A percentile compares a stretch with the other conserved stretches of the same genome.
Conservation (phyloP, 805 yeast species). For the Kodamaea restingae region DNA sequence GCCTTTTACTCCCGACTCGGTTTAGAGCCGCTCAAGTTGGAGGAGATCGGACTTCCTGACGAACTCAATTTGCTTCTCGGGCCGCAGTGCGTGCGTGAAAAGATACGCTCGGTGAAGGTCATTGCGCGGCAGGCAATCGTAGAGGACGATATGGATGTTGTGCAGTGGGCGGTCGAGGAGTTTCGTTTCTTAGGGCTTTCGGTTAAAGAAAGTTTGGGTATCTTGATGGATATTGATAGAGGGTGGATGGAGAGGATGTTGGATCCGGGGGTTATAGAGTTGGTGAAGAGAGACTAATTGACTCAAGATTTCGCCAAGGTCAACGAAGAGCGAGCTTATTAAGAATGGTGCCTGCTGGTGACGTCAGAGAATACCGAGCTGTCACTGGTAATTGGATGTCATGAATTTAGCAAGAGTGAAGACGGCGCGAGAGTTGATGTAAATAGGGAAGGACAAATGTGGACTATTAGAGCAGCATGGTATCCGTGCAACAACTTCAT, state of each 20-base stretch:
- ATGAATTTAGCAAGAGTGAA: too few species aligned
- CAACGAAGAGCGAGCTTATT: too few species aligned
- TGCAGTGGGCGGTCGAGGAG: slow-evolving; percentile 31
- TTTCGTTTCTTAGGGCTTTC: slow-evolving; percentile 25
- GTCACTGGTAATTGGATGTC: too few species aligned
- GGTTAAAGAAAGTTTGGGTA: slow-evolving; percentile 8
- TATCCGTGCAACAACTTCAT: too few species aligned
- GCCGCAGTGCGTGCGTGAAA: slow-evolving; percentile 11
- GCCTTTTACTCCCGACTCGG: slow-evolving; percentile 13
- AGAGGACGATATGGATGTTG: slow-evolving; percentile 19
- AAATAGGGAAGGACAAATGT: too few species aligned
- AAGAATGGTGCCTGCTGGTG: too few species aligned
- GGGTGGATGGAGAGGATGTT: slow-evolving; percentile 1
- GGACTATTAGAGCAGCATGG: too few species aligned
- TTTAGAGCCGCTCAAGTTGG: slow-evolving; percentile 9
- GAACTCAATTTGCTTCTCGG: slow-evolving; percentile 15
- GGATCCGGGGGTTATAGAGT: not conserved
- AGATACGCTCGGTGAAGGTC: slow-evolving; percentile 17
- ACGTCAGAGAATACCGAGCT: too few species aligned
- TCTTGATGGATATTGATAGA: slow-evolving; percentile 2
- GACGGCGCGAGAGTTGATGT: too few species aligned
- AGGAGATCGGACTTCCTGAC: slow-evolving; percentile 18
- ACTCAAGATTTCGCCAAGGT: too few species aligned
- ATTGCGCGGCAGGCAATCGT: slow-evolving; percentile 22
- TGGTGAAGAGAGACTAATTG: not conserved